Conservation (phyloP, 352 stramenopile genomes). For the Phytophthora parvispora region DNA sequence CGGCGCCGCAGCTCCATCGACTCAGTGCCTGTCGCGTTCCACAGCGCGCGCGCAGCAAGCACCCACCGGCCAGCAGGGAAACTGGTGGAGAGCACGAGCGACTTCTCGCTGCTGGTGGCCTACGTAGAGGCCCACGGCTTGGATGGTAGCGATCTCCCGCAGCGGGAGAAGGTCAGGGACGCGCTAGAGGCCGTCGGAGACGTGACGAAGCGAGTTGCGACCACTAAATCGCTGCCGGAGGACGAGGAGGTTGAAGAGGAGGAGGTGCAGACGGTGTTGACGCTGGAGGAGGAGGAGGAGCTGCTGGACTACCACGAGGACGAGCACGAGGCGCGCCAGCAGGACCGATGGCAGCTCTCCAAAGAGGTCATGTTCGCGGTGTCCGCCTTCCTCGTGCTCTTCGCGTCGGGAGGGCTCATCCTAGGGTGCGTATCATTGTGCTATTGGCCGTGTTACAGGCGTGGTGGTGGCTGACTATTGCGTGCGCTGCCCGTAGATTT, state of each 20-base stretch:
- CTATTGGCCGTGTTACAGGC: neutral
- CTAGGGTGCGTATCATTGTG: slow-evolving; percentile 45
- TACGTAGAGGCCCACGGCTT: slow-evolving; percentile 11
- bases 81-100: slow-evolving; percentile 32
- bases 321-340: neutral
- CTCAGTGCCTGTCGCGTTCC: neutral
- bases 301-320: neutral
- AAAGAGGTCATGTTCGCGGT: slow-evolving; percentile 78
- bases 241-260: slow-evolving; percentile 24
- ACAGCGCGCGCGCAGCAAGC: slow-evolving; percentile 16
- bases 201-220: neutral
- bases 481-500: slow-evolving; percentile 46
- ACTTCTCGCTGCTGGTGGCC: slow-evolving; percentile 29
- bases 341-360: slow-evolving; percentile 37
- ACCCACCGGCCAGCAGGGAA: slow-evolving; percentile 17
- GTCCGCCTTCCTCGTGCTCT: slow-evolving; percentile 65
- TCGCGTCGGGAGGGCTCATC: slow-evolving; percentile 77
- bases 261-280: slow-evolving; percentile 13
- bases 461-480: neutral
- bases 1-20: slow-evolving; percentile 24
- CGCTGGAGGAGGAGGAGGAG: slow-evolving; percentile 16
- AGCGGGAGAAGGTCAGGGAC: neutral
- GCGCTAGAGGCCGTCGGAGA: neutral
- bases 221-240: slow-evolving; percentile 13
- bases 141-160: neutral